A percentile compares a stretch with the other conserved stretches of the same genome.
Evolutionary conservation across 371 early-diverging fungal species (phyloP).

Genomic region (Rhizopus arrhizus): DNA sequence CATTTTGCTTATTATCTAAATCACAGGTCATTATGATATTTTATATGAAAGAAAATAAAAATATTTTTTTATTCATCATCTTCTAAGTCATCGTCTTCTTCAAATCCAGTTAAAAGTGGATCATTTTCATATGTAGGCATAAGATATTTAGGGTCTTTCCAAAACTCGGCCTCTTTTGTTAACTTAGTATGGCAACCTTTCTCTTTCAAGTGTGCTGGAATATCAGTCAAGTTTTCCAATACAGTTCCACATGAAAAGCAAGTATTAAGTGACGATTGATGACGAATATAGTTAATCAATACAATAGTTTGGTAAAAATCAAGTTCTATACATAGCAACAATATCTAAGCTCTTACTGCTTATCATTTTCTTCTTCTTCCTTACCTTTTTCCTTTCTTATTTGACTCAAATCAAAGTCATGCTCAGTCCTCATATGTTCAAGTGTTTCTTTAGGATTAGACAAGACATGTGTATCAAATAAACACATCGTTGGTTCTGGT

Average conservation of each 20-base stretch:
- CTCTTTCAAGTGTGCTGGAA: conserved; percentile 60
- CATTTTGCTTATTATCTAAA: no score
- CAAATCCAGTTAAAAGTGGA: conserved; percentile 80
- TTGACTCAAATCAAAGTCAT: conserved; percentile 74
- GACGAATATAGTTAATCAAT: conserved; percentile 89
- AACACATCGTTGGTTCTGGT: conserved; percentile 67
- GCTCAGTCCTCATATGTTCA: conserved; percentile 73
- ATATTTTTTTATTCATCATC: conserved; percentile 18
- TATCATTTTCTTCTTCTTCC: neutral
- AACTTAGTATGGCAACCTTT: conserved; percentile 55
- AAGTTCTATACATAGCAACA: conserved; percentile 42
- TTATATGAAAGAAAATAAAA: neutral
- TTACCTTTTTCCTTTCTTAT: conserved; percentile 57
- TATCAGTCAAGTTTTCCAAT: conserved; percentile 50
- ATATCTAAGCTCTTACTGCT: neutral
- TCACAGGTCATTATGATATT: conserved; percentile 1
- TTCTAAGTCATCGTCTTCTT: conserved; percentile 57
- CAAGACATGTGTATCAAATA: conserved; percentile 74
- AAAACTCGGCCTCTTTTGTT: conserved; percentile 57
- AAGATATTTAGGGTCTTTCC: conserved; percentile 77
- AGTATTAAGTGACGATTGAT: conserved; percentile 59
- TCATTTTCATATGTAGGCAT: conserved; percentile 88
- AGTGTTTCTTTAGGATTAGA: conserved; percentile 65
- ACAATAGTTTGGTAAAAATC: conserved; percentile 85
- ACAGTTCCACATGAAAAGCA: conserved; percentile 74